Evolutionary conservation across 352 stramenopile genomes (phyloP), one percentile per base, ranked within the genome.

Genomic region (Phytophthora cajani): DNA sequence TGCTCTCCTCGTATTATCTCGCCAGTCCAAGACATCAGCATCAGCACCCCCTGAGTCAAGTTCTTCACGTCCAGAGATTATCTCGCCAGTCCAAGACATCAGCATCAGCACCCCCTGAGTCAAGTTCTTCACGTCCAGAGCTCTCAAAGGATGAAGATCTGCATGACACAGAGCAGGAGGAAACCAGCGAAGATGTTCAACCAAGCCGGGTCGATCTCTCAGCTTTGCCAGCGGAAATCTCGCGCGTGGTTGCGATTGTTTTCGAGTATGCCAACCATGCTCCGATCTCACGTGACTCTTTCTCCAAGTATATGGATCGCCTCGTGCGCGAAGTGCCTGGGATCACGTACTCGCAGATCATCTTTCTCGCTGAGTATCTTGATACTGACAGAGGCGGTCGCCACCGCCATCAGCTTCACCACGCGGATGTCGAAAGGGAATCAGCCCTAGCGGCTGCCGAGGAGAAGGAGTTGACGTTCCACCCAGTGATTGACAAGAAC

Each of bases 261-360:
- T 90, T 92, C 59, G 85, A 89, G 55, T 88, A 88, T 30, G 83
- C 84, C 8, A 78, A 81, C 53, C 72, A 86, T 51, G 62, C 62
- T 27, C 66, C 85, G 11, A 81, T 94, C 36, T 72, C 78, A 19
- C 71, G 68, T 8, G 51, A 62, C 19, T 70, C 67, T 3, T 92
- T 94, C 57, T 68, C 70, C 3, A 17, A 8, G 8, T 83, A 78
- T 62, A 89, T 94, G 78, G 85, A 93, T n/a, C 80, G 79, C 21
- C 76, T 93, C 19, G 79, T 93, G 55, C 57, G 56, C 4, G 79
- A 93, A 19, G 80, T 90, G 14, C 82, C 80, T 5, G 84, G 80
- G 1, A 58, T 93, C 16, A 92, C 85, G 17, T 89, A 91, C 66
- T 92, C 85, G 11, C 83, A 94, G 58, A 79, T 94, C 14, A 71